Percentiles rank a stretch among this genome's conserved stretches.
These are phyloP conservation scores for Fusarium nisikadoi DNA, from an alignment of 2,329 filamentous ascomycete species.

Conservation along the genomic window DNA sequence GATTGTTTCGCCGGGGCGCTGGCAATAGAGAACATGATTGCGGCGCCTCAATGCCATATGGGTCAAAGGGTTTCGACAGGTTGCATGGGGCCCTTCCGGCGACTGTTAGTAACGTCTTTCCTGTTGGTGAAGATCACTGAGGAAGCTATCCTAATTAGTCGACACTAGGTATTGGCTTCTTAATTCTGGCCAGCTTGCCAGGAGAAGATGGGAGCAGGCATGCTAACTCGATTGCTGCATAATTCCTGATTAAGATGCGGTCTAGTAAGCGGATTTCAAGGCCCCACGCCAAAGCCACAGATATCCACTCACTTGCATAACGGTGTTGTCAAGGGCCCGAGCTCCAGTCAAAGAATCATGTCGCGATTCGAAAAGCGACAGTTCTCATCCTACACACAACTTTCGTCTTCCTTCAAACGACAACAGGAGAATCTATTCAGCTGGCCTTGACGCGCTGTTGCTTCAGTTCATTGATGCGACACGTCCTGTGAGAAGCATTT, in stretches of 20 bases:
- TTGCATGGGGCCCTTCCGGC: conserved; percentile 31
- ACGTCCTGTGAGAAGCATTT: background rate
- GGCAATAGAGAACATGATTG: conserved; percentile 71
- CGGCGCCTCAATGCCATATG: conserved; percentile 47
- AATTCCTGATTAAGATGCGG: background rate
- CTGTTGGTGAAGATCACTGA: conserved; percentile 8
- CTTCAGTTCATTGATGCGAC: conserved; percentile 12
- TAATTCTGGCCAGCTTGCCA: conserved; percentile 42
- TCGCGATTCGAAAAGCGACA: conserved; percentile 23
- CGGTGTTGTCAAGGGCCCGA: background rate
- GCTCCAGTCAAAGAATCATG: conserved; percentile 29
- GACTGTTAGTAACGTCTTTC: conserved; percentile 2
- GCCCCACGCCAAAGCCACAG: background rate
- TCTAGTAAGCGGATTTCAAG: background rate
- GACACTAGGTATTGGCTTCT: background rate
- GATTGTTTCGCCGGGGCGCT: conserved; percentile 92
- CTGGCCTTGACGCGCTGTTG: background rate
- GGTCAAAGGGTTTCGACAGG: conserved; percentile 20
- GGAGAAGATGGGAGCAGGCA: conserved; percentile 15
- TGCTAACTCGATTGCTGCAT: conserved; percentile 37
- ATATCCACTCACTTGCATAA: background rate
- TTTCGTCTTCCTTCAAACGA: background rate
- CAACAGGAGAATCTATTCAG: background rate
- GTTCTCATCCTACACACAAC: conserved; percentile 4
- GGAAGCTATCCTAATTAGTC: conserved; percentile 30